These are phyloP conservation scores for Neospermospora avenae DNA, from an alignment of 2,329 filamentous ascomycete species.

Conservation along the genomic window DNA sequence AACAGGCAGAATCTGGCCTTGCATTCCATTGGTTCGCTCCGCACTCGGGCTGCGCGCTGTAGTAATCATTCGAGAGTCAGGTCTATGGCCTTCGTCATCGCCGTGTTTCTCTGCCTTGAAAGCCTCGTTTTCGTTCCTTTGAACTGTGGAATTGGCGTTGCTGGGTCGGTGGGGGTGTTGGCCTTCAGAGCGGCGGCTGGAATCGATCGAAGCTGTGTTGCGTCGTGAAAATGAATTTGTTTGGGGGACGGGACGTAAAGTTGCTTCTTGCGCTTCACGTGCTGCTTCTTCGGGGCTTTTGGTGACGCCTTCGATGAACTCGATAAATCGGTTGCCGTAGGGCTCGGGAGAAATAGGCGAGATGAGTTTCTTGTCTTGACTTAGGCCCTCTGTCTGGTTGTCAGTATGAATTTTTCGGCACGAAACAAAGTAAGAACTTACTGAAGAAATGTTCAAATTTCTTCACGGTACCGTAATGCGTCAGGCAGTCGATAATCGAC, in stretches of 20 bases:
- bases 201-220: slow-evolving; percentile 25
- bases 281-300: slow-evolving; percentile 84
- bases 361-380: slow-evolving; percentile 78
- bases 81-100: slow-evolving; percentile 30
- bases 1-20: slow-evolving; percentile 68
- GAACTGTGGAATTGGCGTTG: slow-evolving; percentile 25
- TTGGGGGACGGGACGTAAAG: slow-evolving; percentile 22
- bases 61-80: slow-evolving; percentile 45
- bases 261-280: slow-evolving; percentile 46
- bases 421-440: slow-evolving; percentile 17
- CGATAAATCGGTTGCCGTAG: slow-evolving; percentile 91
- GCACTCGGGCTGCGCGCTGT: slow-evolving; percentile 55
- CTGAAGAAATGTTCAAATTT: slow-evolving; percentile 94
- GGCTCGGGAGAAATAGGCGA: slow-evolving; percentile 86
- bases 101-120: slow-evolving; percentile 35
- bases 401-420: slow-evolving; percentile 20
- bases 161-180: slow-evolving; percentile 23
- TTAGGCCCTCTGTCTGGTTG: slow-evolving; percentile 63
- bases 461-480: slow-evolving; percentile 92
- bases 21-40: slow-evolving; percentile 50
- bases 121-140: slow-evolving; percentile 32
- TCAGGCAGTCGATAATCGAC: slow-evolving; percentile 96
- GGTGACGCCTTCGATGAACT: slow-evolving; percentile 87
- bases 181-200: slow-evolving; percentile 25
- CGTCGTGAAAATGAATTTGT: slow-evolving; percentile 28